Evolutionary conservation across 768 basidiomycete genomes (phyloP), one percentile per base, ranked within the genome.

Genomic region (Kwoniella dendrophila): DNA sequence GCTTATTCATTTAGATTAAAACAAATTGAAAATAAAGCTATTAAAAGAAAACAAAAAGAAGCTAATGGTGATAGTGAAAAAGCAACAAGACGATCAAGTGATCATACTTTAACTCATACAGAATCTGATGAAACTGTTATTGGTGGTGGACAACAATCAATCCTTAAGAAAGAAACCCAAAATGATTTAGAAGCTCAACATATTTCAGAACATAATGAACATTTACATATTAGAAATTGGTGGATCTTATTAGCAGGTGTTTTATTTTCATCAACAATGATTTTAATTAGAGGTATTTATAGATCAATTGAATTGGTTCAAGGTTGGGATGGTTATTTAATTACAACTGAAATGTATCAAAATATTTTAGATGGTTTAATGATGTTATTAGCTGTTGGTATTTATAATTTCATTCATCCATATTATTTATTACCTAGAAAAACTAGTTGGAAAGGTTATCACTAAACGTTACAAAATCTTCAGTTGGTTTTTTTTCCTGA

Each of bases 321-420:
- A 30, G 68, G 68, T 24, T 69, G 68, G 68, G 43, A 29, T 3
- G 63, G 63, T 11, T 38, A 53, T 27, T 40, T 68, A 2, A 62
- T 62, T 26, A 52, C 44, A 24, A 47, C 52, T 10, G 70, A 71
- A 51, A 64, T 66, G 54, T 67, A 59, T 51, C 63, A 67, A 24
- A 63, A 64, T 38, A 48, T 62, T 26, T 66, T 69, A 11, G 71
- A 70, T 43, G 66, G 64, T 18, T 57, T 76, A 20, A 70, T 70
- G 26, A 76, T 76, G 75, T 49, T 76, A 29, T 67, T 76, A 32
- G 68, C 70, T 20, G 63, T 73, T 18, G 68, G 59, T 6, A 58
- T 71, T 24, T 73, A 68, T 64, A 75, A 73, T 65, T 56, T 73
- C 34, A 52, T 73, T 41, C 57, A 75, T 56, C 74, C 74, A 11